Evolutionary conservation across 2,329 filamentous ascomycete genomes (phyloP), one percentile per base, ranked within the genome.

Genomic region (Aulographum hederae): DNA sequence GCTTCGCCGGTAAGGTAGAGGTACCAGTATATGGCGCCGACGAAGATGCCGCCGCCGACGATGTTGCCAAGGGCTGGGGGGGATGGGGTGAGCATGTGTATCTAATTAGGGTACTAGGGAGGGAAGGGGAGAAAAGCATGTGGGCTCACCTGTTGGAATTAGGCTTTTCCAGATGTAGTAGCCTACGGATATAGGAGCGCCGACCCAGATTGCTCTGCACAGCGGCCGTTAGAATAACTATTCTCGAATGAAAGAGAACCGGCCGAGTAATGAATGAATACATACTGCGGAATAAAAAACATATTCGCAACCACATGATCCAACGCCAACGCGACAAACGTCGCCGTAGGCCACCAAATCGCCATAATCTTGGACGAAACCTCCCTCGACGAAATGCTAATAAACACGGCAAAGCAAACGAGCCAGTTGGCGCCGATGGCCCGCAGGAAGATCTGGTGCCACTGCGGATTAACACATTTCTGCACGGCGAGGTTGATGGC

Each of bases 91-190:
- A n/a, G n/a, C n/a, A n/a, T n/a, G n/a, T n/a, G n/a, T n/a, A n/a
- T n/a, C n/a, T n/a, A n/a, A n/a, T n/a, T n/a, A n/a, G n/a, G n/a
- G n/a, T n/a, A n/a, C n/a, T n/a, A n/a, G n/a, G n/a, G n/a, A n/a
- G n/a, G n/a, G n/a, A n/a, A n/a, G n/a, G n/a, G n/a, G n/a, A n/a
- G n/a, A n/a, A n/a, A n/a, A n/a, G n/a, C n/a, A n/a, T n/a, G n/a
- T n/a, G n/a, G n/a, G n/a, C n/a, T n/a, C n/a, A n/a, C n/a, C n/a
- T n/a, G n/a, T 38, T 2, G 45, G 45, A 27, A 44, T 44, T 17
- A 47, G 43, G 14, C 41, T 38, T 31, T 47, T 47, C 45, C 45
- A 46, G 26, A 47, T 42, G 31, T 47, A 47, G 26, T 45, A 32
- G 4, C 40, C 37, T n/a, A 47, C 43, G 8, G 29, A 39, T 11